Conservation (phyloP, 2,329 filamentous ascomycete species). For the Hypoxylon sp. region DNA sequence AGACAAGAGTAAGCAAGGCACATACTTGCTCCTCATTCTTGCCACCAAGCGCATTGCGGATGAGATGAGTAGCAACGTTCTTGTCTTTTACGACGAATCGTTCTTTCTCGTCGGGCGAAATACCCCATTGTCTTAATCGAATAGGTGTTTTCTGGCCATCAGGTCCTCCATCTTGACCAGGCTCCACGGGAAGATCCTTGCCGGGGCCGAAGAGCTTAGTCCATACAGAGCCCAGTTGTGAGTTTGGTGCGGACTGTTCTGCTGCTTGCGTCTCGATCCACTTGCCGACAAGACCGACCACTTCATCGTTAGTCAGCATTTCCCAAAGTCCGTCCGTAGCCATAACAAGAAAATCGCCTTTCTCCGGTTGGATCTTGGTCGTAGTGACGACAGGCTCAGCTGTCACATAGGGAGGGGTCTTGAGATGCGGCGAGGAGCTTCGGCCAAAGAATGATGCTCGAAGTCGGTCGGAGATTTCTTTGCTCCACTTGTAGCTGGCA, state of each 20-base stretch:
- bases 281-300: constrained; percentile 94
- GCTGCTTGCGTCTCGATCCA: constrained; percentile 87
- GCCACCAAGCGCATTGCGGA: constrained; percentile 94
- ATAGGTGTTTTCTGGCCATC: constrained; percentile 90
- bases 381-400: constrained; percentile 96
- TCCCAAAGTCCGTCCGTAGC: constrained; percentile 98
- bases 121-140: constrained; percentile 91
- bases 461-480: constrained; percentile 85
- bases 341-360: constrained; percentile 95
- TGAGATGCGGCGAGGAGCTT: constrained; percentile 80
- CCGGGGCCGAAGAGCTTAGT: constrained; percentile 72
- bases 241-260: constrained; percentile 62
- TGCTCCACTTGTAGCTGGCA: constrained; percentile 95
- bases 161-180: constrained; percentile 61
- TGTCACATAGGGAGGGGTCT: constrained; percentile 96
- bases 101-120: constrained; percentile 78
- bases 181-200: constrained; percentile 82
- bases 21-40: constrained; percentile 95
- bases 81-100: constrained; percentile 96
- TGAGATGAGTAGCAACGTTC: constrained; percentile 95
- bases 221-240: constrained; percentile 81
- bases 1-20: constrained; percentile 89
- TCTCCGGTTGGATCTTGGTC: constrained; percentile 88
- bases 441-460: constrained; percentile 91
- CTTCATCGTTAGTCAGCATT: constrained; percentile 99